Base-by-base conservation (phyloP, 495 filamentous ascomycete species). In the Cercophora scortea region DNA sequence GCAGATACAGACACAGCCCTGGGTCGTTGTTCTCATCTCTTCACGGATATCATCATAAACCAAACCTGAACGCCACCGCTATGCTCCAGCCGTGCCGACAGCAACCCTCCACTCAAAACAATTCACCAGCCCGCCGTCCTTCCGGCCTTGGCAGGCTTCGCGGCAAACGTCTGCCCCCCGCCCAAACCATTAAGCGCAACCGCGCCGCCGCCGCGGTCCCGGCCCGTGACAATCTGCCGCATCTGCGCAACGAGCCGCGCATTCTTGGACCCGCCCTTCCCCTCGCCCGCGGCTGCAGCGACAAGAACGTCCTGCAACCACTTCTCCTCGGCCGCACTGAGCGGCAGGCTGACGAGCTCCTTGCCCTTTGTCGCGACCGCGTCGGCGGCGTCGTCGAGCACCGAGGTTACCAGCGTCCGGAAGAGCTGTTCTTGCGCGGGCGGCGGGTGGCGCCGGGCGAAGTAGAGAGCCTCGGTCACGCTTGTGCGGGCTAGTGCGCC, bases 381-480 rank as follows among this genome's bases (percentile, higher is more conserved):
- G 17, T 56, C 41, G 0, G 76, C 68, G 8, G 71, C 65, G 32
- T 77, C 72, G 18, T 86, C 78, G 10, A 85, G 81, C 25, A 87
- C 78, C 25, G 80, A 77, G 8, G 74, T 61, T n/a, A 89, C 71
- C n/a, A 93, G 68, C 54, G 77, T 74, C 57, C 84, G 79, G 46
- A 93, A 82, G 33, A 87, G 79, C 54, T 68, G 69, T 33, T 70
- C 78, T 32, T 80, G 87, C 18, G 78, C 70, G 40, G 65, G 55
- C 13, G 86, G 82, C 16, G 84, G 77, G 43, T 85, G 79, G 7
- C 71, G 72, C 16, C 88, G 78, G 16, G 81, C 78, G 60, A 88
- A 91, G 58, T 81, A 83, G 58, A 90, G 86, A 15, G 86, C 85
- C 56, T 89, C 86, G 4, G 80, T 79, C 17, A 89, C 72, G 56